Percentiles rank a stretch among this genome's conserved stretches.
Evolutionary conservation across 768 basidiomycete species (phyloP).

Genomic region (Boletus coccyginus): DNA sequence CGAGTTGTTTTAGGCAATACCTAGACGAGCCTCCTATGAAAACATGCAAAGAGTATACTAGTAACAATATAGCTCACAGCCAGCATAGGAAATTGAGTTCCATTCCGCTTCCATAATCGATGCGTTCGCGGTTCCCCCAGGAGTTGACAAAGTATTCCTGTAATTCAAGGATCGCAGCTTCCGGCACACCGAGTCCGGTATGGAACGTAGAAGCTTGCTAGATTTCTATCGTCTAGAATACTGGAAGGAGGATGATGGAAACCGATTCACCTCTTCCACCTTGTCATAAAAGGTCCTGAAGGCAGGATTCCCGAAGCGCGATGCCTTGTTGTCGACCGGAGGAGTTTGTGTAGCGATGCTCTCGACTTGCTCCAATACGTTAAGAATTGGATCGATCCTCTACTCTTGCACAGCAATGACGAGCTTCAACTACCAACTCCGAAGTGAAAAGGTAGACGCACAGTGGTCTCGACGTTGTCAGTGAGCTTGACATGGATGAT

Average conservation of each 20-base stretch:
- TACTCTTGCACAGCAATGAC: constrained; percentile 31
- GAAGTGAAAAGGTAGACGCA: constrained; percentile 36
- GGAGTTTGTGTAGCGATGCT: constrained; percentile 67
- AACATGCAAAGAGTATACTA: background rate
- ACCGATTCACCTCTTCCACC: constrained; percentile 55
- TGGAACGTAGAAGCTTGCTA: constrained; percentile 62
- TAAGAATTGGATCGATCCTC: constrained; percentile 62
- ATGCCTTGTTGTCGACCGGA: constrained; percentile 84
- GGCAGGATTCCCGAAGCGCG: constrained; percentile 96
- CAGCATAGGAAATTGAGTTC: constrained; percentile 97
- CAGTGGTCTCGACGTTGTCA: constrained; percentile 59
- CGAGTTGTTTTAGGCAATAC: constrained; percentile 74
- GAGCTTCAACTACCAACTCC: background rate
- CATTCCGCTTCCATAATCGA: constrained; percentile 99
- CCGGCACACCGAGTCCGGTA: constrained; percentile 54
- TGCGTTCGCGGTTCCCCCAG: constrained; percentile 89
- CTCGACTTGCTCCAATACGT: constrained; percentile 65
- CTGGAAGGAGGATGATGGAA: background rate
- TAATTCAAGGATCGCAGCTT: constrained; percentile 63
- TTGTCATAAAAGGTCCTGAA: constrained; percentile 91
- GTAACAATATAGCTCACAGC: constrained; percentile 61
- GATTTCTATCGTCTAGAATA: background rate
- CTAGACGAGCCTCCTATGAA: constrained; percentile 40
- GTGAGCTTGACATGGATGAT: constrained; percentile 76
- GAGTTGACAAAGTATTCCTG: constrained; percentile 78